A percentile compares a stretch with the other conserved stretches of the same genome.
phyloP scores from a whole-genome alignment of 2,329 filamentous ascomycete species.

The Exophiala dermatitidis region DNA sequence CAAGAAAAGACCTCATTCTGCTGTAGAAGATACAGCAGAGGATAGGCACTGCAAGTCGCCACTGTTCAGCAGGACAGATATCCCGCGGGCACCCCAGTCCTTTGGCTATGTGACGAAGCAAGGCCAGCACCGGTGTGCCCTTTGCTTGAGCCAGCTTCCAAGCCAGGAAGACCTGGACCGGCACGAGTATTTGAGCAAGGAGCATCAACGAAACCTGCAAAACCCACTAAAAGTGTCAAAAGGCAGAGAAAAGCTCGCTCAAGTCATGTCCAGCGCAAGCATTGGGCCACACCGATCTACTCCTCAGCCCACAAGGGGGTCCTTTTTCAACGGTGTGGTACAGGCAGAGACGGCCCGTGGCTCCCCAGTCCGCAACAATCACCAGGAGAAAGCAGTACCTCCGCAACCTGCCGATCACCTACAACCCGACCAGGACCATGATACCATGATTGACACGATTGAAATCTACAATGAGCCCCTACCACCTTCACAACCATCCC shows the following conservation, averaged over 20 bases:
- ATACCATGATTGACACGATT: slow-evolving; percentile 2
- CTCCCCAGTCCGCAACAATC: background rate
- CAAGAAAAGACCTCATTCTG: slow-evolving; percentile 7
- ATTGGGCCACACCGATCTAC: background rate
- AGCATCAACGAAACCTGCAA: slow-evolving; percentile 11
- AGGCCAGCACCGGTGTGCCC: slow-evolving; percentile 16
- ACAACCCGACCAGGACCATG: background rate
- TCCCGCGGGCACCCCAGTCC: background rate
- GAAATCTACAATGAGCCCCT: background rate
- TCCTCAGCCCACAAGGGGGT: background rate
- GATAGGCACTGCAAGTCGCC: background rate
- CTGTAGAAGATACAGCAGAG: background rate
- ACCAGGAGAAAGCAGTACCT: background rate
- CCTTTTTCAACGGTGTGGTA: background rate
- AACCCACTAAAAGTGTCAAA: slow-evolving; percentile 5
- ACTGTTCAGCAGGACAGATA: background rate
- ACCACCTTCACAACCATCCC: background rate
- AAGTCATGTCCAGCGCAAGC: slow-evolving; percentile 1
- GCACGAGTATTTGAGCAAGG: slow-evolving; percentile 12
- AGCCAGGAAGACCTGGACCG: slow-evolving; percentile 10
- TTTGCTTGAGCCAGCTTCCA: slow-evolving; percentile 17
- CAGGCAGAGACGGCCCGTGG: background rate
- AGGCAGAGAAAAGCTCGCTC: slow-evolving; percentile 9
- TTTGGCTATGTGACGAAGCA: slow-evolving; percentile 16
- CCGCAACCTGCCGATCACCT: background rate